Percentiles rank a stretch among this genome's conserved stretches.
Conservation (phyloP, 805 yeast genomes). For the Saccharomyces jurei region DNA sequence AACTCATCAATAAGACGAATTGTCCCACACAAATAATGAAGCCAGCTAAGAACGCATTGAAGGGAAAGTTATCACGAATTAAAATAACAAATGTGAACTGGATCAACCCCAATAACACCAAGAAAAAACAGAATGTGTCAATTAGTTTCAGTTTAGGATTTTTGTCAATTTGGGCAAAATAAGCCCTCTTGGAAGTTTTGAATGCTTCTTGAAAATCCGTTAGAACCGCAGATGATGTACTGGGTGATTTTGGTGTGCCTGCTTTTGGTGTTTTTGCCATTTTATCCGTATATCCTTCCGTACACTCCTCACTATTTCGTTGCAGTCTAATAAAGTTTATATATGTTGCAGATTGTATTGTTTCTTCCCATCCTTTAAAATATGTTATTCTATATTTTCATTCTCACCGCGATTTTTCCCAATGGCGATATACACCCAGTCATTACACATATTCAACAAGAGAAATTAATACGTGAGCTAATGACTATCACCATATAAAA, state of each 20-base stretch:
- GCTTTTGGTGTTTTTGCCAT: background rate
- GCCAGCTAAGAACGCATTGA: slow-evolving; percentile 93
- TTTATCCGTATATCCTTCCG: background rate
- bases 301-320: background rate
- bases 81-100: slow-evolving; percentile 73
- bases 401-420: background rate
- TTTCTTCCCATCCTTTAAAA: background rate
- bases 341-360: background rate
- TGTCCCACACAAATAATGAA: slow-evolving; percentile 90
- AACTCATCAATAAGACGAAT: slow-evolving; percentile 77
- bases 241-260: background rate
- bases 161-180: slow-evolving; percentile 24
- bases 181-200: slow-evolving; percentile 16
- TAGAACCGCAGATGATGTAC: slow-evolving; percentile 3
- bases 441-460: background rate
- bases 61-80: slow-evolving; percentile 81
- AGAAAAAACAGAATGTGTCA: slow-evolving; percentile 66
- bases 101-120: slow-evolving; percentile 64
- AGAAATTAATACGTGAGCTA: background rate
- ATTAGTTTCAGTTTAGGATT: slow-evolving; percentile 51
- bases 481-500: background rate
- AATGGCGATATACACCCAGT: background rate
- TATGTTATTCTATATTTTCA: background rate
- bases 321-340: background rate
- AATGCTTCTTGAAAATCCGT: slow-evolving; percentile 25